A percentile compares a stretch with the other conserved stretches of the same genome.
Conservation (phyloP, 495 filamentous ascomycete species). For the Penicillium desertorum region DNA sequence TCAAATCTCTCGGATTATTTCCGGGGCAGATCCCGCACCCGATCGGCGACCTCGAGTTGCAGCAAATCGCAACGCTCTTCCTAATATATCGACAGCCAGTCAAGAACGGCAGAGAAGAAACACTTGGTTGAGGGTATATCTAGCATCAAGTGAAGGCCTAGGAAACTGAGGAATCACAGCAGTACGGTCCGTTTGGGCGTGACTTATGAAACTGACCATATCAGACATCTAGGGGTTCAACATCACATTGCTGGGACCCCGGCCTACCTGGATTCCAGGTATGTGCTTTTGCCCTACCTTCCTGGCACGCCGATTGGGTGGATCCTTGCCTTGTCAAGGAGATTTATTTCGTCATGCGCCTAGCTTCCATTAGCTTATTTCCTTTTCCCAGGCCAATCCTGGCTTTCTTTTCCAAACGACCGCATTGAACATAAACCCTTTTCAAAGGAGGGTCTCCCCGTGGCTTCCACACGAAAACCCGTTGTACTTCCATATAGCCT, state of each 20-base stretch:
- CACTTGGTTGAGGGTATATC: neutral
- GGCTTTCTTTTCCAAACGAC: neutral
- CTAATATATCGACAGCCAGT: neutral
- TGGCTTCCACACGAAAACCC: neutral
- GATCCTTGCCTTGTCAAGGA: neutral
- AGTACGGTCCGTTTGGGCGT: neutral
- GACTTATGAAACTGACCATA: neutral
- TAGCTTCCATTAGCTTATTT: slow-evolving; percentile 12
- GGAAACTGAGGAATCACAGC: neutral
- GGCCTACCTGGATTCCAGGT: slow-evolving; percentile 18
- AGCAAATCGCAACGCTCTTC: neutral
- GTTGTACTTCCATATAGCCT: neutral
- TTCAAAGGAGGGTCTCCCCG: neutral
- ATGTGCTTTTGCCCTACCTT: slow-evolving; percentile 10
- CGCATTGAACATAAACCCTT: neutral
- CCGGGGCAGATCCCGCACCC: neutral
- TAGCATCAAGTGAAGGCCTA: neutral
- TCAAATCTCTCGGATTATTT: neutral
- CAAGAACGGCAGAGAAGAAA: neutral
- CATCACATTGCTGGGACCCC: slow-evolving; percentile 18
- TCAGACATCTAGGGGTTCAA: slow-evolving; percentile 17
- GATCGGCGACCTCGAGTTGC: neutral
- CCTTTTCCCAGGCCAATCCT: neutral
- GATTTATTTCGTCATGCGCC: slow-evolving; percentile 18
- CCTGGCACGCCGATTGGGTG: neutral